These are phyloP conservation scores for Phalaenopsis hybrid DNA, from an alignment of 116 monocot species.

Conservation along the genomic window DNA sequence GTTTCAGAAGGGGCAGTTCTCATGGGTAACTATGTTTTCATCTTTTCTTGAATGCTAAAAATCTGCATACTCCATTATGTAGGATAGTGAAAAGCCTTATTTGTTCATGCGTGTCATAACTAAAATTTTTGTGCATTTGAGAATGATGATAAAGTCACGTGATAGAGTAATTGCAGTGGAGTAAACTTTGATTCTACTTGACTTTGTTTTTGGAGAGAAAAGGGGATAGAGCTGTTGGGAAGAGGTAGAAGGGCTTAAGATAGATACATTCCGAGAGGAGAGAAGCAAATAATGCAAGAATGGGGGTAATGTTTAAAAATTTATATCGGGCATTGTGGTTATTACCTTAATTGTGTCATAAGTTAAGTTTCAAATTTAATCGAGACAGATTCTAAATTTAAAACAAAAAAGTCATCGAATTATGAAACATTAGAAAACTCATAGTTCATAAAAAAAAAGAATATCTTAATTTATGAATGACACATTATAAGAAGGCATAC, in stretches of 20 bases:
- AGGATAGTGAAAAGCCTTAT: background rate
- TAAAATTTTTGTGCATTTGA: background rate
- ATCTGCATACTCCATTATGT: background rate
- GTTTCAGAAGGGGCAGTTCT: slow-evolving; percentile 88
- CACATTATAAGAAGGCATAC: no score
- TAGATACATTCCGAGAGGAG: background rate
- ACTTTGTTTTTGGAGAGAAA: background rate
- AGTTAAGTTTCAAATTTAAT: no score
- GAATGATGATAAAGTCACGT: background rate
- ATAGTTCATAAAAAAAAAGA: no score
- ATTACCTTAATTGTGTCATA: no score
- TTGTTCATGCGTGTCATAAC: background rate
- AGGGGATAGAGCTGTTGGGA: no score
- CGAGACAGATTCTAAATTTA: no score
- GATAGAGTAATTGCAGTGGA: background rate
- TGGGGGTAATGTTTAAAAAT: background rate
- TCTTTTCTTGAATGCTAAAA: background rate
- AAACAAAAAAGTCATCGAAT: no score
- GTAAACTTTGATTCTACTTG: background rate
- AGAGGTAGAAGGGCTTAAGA: background rate
- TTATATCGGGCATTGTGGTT: no score
- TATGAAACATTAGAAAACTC: no score
- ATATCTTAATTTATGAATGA: no score
- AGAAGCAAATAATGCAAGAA: background rate
- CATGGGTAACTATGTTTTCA: slow-evolving; percentile 61